Evolutionary conservation across 2,329 filamentous ascomycete genomes (phyloP).

Genomic region (Aureobasidium sp.): DNA sequence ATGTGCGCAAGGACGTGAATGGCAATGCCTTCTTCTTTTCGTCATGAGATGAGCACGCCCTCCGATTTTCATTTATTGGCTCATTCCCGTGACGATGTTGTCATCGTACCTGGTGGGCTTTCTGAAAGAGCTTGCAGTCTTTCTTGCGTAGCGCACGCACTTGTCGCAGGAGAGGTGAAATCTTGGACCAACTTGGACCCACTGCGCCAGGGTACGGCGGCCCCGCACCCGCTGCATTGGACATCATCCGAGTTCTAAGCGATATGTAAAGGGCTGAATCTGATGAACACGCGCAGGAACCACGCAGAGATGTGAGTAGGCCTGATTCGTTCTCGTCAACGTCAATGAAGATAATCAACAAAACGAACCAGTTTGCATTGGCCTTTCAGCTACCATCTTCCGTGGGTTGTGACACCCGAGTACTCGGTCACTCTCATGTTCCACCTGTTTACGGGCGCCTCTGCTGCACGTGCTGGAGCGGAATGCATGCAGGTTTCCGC

Average conservation of each 20-base stretch:
- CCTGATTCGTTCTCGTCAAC: not conserved
- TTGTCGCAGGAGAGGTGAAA: not conserved
- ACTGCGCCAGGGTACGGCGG: not conserved
- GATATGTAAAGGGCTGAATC: not conserved
- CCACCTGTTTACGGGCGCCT: not conserved
- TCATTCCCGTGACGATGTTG: not conserved
- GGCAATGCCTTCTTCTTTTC: constrained; percentile 80
- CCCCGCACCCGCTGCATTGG: constrained; percentile 9
- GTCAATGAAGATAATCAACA: not conserved
- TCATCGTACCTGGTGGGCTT: not conserved
- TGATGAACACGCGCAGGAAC: not conserved
- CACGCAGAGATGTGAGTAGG: not conserved
- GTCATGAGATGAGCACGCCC: constrained; percentile 3
- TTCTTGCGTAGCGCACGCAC: not conserved
- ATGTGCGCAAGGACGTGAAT: constrained; percentile 72
- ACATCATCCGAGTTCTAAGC: not conserved
- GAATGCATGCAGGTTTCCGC: constrained; percentile 2
- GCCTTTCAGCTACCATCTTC: not conserved
- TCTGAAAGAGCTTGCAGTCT: not conserved
- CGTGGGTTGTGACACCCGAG: not conserved
- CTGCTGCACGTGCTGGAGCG: constrained; percentile 2
- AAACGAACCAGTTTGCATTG: not conserved
- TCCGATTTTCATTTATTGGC: not conserved
- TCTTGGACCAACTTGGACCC: constrained; percentile 5
- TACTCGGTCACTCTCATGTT: not conserved